Conservation (phyloP, 192 early-diverging fungal species). For the Coemansia sp. region DNA sequence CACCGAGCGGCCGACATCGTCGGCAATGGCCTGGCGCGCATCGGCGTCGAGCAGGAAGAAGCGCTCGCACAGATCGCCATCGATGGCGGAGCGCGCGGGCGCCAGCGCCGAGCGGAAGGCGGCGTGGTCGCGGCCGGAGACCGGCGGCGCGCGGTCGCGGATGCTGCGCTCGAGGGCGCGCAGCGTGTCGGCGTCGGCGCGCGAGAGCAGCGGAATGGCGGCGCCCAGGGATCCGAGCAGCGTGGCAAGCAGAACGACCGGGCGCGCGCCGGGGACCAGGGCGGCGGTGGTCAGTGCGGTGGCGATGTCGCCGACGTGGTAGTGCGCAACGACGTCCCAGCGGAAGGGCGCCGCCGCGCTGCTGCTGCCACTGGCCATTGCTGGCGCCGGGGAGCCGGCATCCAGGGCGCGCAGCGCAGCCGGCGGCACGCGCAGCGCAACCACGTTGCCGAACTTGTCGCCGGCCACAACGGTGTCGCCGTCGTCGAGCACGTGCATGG, state of each 20-base stretch:
- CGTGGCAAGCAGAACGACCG: slow-evolving; percentile 84
- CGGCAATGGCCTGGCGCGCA: slow-evolving; percentile 62
- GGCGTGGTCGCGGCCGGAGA: slow-evolving; percentile 86
- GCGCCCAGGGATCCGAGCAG: slow-evolving; percentile 83
- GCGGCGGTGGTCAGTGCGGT: slow-evolving; percentile 77
- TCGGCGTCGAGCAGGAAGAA: slow-evolving; percentile 44
- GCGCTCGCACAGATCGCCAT: slow-evolving; percentile 94
- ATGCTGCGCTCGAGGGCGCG: slow-evolving; percentile 89
- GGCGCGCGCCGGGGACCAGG: slow-evolving; percentile 84
- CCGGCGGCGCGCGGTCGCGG: slow-evolving; percentile 75
- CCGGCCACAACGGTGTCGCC: slow-evolving; percentile 91
- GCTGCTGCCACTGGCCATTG: no score
- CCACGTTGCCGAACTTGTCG: slow-evolving; percentile 98
- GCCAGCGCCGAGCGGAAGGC: slow-evolving; percentile 77
- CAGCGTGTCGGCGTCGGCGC: slow-evolving; percentile 85
- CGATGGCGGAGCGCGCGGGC: slow-evolving; percentile 74
- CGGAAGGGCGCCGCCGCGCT: no score
- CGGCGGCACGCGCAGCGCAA: slow-evolving; percentile 70
- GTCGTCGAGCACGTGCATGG: slow-evolving; percentile 73
- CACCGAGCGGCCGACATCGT: slow-evolving; percentile 82
- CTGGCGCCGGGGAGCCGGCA: slow-evolving; percentile 78
- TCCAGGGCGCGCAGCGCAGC: slow-evolving; percentile 73
- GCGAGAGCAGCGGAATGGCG: slow-evolving; percentile 64
- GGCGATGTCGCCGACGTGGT: slow-evolving; percentile 84
- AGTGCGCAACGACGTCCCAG: slow-evolving; percentile 72